Evolutionary conservation across 169 alveolate species (phyloP).

Genomic region (Babesia bovis): DNA sequence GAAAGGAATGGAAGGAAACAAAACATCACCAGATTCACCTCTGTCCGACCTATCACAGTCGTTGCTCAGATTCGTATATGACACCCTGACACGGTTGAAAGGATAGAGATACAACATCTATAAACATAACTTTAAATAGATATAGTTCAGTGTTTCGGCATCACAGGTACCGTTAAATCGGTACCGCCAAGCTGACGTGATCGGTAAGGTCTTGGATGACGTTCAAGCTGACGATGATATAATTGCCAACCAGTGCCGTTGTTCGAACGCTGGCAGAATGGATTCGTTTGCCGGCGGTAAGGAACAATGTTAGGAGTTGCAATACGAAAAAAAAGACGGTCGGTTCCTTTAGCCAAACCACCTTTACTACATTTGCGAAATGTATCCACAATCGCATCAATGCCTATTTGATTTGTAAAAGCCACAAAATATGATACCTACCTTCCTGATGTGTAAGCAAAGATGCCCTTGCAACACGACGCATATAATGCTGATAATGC

Average conservation of each 20-base stretch:
- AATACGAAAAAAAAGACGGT: conserved; percentile 33
- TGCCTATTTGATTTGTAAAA: background rate
- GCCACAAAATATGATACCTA: background rate
- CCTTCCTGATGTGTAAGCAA: conserved; percentile 54
- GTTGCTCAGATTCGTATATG: conserved; percentile 14
- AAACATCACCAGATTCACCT: background rate
- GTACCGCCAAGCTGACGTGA: conserved; percentile 70
- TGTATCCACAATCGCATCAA: background rate
- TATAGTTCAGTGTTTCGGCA: conserved; percentile 73
- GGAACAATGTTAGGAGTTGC: conserved; percentile 73
- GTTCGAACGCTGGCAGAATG: conserved; percentile 68
- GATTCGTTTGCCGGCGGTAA: conserved; percentile 66
- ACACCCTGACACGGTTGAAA: conserved; percentile 21
- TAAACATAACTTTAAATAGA: no score
- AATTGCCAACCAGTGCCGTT: conserved; percentile 69
- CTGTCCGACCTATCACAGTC: conserved; percentile 10
- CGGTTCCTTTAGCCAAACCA: conserved; percentile 25
- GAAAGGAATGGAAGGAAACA: background rate
- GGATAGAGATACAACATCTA: background rate
- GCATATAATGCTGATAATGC: conserved; percentile 61
- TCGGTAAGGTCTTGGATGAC: conserved; percentile 67
- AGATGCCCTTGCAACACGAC: conserved; percentile 50
- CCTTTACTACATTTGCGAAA: conserved; percentile 17
- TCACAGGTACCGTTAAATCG: conserved; percentile 70
- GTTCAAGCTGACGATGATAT: conserved; percentile 30